These are phyloP conservation scores for Leptographium flavum DNA, from an alignment of 2,329 filamentous ascomycete species.

Conservation along the genomic window DNA sequence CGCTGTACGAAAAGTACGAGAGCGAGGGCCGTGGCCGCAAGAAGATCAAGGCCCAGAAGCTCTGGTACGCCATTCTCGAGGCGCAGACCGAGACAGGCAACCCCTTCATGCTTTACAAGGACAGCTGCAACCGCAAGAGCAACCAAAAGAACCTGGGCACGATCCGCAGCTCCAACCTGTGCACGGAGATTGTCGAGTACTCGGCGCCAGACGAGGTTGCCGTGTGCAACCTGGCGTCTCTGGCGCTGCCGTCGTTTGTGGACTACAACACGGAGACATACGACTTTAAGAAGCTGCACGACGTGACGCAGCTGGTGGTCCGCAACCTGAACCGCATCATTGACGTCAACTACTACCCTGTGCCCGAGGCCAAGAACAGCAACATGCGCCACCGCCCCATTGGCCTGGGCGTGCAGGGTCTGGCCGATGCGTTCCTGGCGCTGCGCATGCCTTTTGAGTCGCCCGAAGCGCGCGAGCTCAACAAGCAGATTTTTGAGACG, in stretches of 20 bases:
- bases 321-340: constrained; percentile 98
- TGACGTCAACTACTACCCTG: constrained; percentile 97
- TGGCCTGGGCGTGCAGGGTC: constrained; percentile 91
- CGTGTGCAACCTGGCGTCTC: constrained; percentile 92
- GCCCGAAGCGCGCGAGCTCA: constrained; percentile 80
- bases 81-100: constrained; percentile 98
- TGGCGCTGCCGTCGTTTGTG: constrained; percentile 82
- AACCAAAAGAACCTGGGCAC: constrained; percentile 99
- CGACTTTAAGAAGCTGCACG: constrained; percentile 93
- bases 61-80: constrained; percentile 97
- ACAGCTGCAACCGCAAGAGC: constrained; percentile 95
- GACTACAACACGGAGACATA: constrained; percentile 75
- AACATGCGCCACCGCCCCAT: constrained; percentile 96
- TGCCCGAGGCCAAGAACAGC: constrained; percentile 82
- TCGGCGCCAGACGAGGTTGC: constrained; percentile 94
- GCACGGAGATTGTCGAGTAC: constrained; percentile 98
- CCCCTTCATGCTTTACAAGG: constrained; percentile 99
- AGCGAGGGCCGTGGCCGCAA: constrained; percentile 72
- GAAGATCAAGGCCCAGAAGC: constrained; percentile 93
- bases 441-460: constrained; percentile 96
- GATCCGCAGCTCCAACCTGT: constrained; percentile 96
- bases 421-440: constrained; percentile 95
- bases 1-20: constrained; percentile 88
- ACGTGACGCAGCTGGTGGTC: constrained; percentile 82
- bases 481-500: constrained; percentile 98